Conservation (phyloP, 352 stramenopile genomes). For the Phytophthora ramorum region DNA sequence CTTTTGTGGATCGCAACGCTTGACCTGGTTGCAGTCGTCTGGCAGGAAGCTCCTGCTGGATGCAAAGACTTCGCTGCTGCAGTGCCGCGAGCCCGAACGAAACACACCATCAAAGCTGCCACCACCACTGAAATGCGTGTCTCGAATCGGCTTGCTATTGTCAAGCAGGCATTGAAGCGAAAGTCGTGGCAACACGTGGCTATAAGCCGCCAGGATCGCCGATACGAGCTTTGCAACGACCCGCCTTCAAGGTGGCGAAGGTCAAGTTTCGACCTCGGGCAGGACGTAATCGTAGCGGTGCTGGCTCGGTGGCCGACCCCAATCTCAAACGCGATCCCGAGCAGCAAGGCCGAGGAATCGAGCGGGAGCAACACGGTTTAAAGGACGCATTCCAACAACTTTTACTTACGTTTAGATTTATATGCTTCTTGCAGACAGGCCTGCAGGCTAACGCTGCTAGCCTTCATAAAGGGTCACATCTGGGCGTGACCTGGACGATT, state of each 20-base stretch:
- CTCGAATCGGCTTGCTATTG: background rate
- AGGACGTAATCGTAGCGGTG: slow-evolving; percentile 5
- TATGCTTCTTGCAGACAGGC: slow-evolving; percentile 30
- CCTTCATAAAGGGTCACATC: slow-evolving; percentile 36
- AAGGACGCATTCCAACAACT: slow-evolving; percentile 14
- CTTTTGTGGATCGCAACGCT: slow-evolving; percentile 27
- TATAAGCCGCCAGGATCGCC: background rate
- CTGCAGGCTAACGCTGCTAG: slow-evolving; percentile 12
- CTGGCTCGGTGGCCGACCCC: background rate
- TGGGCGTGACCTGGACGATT: slow-evolving; percentile 25
- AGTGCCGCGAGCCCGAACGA: background rate
- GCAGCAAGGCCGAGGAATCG: slow-evolving; percentile 1
- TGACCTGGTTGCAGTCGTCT: slow-evolving; percentile 1
- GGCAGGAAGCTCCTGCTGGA: slow-evolving; percentile 6
- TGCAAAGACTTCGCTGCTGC: background rate
- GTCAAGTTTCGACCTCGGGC: background rate
- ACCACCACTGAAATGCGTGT: background rate
- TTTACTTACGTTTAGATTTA: slow-evolving; percentile 29
- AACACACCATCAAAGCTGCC: background rate
- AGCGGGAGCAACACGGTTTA: slow-evolving; percentile 5
- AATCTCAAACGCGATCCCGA: slow-evolving; percentile 22
- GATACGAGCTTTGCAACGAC: slow-evolving; percentile 5
- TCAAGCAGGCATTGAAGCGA: background rate
- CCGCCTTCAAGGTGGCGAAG: background rate
- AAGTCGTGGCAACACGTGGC: background rate